These are phyloP conservation scores for Sporothrix globosa DNA, from an alignment of 2,329 filamentous ascomycete genomes.

Conservation along the genomic window DNA sequence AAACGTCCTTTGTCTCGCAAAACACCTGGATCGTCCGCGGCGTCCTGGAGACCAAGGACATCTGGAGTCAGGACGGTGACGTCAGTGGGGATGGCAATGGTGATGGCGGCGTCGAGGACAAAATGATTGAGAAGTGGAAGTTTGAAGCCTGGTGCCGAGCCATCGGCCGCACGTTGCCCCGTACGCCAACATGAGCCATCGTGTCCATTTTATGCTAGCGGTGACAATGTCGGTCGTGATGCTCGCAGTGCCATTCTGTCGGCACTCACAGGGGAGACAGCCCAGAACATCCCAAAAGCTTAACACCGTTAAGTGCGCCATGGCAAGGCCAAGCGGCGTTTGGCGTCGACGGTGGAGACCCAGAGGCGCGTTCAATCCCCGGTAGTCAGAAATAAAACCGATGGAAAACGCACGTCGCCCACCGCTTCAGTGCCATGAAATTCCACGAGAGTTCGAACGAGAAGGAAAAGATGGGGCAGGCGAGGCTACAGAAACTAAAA, in stretches of 20 bases:
- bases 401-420: no score
- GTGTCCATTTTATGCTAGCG: no score
- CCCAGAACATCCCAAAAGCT: background rate
- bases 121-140: constrained; percentile 24
- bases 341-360: background rate
- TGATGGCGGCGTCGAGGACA: background rate
- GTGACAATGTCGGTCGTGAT: background rate
- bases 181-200: no score
- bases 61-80: background rate
- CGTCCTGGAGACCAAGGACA: background rate
- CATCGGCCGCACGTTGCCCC: constrained; percentile 18
- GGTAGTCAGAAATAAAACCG: no score
- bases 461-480: no score
- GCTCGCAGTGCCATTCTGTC: background rate
- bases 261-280: background rate
- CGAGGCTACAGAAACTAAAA: background rate
- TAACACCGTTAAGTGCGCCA: constrained; percentile 17
- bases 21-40: constrained; percentile 12
- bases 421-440: background rate
- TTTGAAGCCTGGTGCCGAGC: constrained; percentile 23
- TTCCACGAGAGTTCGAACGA: constrained; percentile 18
- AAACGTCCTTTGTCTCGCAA: constrained; percentile 15
- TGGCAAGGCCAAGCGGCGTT: background rate
- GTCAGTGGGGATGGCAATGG: background rate
- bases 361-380: no score